phyloP scores from a whole-genome alignment of 805 yeast genomes.

The Wickerhamomyces chaumierensis region DNA sequence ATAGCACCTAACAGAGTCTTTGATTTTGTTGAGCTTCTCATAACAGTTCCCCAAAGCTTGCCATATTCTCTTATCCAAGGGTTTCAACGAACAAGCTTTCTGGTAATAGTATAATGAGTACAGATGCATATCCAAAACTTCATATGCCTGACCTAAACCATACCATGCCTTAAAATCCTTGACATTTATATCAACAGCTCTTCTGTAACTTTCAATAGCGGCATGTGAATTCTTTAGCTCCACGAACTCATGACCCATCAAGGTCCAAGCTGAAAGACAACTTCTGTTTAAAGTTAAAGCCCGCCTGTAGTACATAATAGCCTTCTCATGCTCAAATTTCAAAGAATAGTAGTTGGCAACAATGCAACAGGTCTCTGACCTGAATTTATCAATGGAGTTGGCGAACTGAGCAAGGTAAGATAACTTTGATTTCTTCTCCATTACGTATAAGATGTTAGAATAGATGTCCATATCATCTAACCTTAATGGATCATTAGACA shows the following conservation, averaged over 20 bases:
- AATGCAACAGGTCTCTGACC: slow-evolving; percentile 92
- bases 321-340: slow-evolving; percentile 88
- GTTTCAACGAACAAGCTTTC: slow-evolving; percentile 78
- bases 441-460: slow-evolving; percentile 90
- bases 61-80: slow-evolving; percentile 92
- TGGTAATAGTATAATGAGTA: slow-evolving; percentile 91
- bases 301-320: slow-evolving; percentile 84
- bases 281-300: slow-evolving; percentile 74
- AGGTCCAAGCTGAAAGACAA: slow-evolving; percentile 89
- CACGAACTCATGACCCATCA: slow-evolving; percentile 98
- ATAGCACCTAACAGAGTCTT: slow-evolving; percentile 72
- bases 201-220: slow-evolving; percentile 87
- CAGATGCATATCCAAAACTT: slow-evolving; percentile 87
- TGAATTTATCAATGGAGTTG: slow-evolving; percentile 66
- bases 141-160: slow-evolving; percentile 97
- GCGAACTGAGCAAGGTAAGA: slow-evolving; percentile 83
- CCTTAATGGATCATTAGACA: slow-evolving; percentile 69
- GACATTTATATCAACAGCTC: slow-evolving; percentile 83
- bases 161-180: slow-evolving; percentile 97
- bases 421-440: slow-evolving; percentile 78
- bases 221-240: slow-evolving; percentile 95
- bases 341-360: slow-evolving; percentile 89
- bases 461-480: slow-evolving; percentile 87
- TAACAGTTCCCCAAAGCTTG: slow-evolving; percentile 86
- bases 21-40: slow-evolving; percentile 59